Conservation (phyloP, 2,329 filamentous ascomycete genomes). For the Westerdykella ornata region DNA sequence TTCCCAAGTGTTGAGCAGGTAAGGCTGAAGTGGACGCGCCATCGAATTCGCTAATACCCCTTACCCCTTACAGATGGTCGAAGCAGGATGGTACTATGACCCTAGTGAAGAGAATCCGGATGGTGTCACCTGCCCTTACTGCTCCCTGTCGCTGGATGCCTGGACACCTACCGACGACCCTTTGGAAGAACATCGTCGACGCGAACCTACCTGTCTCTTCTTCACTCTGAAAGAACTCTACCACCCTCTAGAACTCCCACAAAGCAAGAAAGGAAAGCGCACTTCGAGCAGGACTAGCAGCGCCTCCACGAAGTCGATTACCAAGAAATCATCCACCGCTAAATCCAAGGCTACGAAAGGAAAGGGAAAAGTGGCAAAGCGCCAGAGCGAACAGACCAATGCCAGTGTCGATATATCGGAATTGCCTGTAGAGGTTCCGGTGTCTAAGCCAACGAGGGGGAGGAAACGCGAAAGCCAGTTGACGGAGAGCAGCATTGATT, state of each 20-base stretch:
- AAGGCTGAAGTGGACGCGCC: constrained; percentile 6
- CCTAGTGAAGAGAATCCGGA: constrained; percentile 78
- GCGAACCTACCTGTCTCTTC: constrained; percentile 74
- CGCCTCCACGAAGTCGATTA: not conserved
- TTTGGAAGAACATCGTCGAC: constrained; percentile 77
- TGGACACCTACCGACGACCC: constrained; percentile 94
- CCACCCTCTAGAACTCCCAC: constrained; percentile 17
- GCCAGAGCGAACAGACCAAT: no score
- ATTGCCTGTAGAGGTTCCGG: no score
- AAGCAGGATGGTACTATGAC: constrained; percentile 91
- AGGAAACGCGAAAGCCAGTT: constrained; percentile 17
- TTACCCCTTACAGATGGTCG: constrained; percentile 72
- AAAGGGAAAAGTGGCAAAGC: constrained; percentile 3
- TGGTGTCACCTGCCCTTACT: constrained; percentile 87
- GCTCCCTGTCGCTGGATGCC: constrained; percentile 78
- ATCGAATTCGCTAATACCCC: constrained; percentile 67
- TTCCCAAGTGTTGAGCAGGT: constrained; percentile 59
- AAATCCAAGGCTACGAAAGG: constrained; percentile 7
- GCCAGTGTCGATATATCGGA: no score
- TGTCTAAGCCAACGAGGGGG: not conserved
- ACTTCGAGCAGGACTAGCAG: constrained; percentile 20
- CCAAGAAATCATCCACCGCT: constrained; percentile 8
- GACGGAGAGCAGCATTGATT: constrained; percentile 4
- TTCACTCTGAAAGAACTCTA: constrained; percentile 63
- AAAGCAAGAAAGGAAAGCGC: constrained; percentile 25